Evolutionary conservation across 2,329 filamentous ascomycete genomes (phyloP), one percentile per base, ranked within the genome.

Genomic region (Hypomyces perniciosus): DNA sequence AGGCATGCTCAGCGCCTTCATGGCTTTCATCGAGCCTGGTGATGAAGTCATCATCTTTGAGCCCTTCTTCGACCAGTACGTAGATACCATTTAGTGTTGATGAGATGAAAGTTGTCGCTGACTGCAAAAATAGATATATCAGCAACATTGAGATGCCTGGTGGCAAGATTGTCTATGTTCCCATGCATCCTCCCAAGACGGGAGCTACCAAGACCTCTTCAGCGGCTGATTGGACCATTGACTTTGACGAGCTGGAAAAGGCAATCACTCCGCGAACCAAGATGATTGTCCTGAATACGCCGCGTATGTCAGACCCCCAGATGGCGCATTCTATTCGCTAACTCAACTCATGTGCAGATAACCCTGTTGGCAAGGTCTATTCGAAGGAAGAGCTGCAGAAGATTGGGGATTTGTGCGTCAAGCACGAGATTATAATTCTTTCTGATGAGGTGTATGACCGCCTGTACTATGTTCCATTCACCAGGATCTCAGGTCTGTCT

Each of bases 71-170:
- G 93, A 99, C 71, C 93, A 99, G 84, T 88, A 46, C 51, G 64
- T 59, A 4, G 6, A 12, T 4, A 10, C 7, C 1, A 26, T 12
- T 30, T 10, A 4, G 6, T 12, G 8, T 13, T 5, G 28, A 33
- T 27, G 9, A 33, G 31, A 33, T 27, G 9, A 33, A 31, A 6
- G 10, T 27, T 5, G 5, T 4, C 9, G 4, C 42, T 31, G 20
- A 33, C 42, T 6, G 12, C 8, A 12, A 20, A 9, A 30, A 57
- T 38, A 68, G 66, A 52, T 68, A 97, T 68, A 95, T 99, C 59
- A 90, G 86, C 75, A 99, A 99, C 71, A 97, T 99, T 57, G 88
- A 96, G 70, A 97, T 99, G 91, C 85, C 93, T 1, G 93, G 93
- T 46, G 93, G 93, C 59, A 95, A 86, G 66, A 89, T 97, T 57